phyloP scores from a whole-genome alignment of 2,329 filamentous ascomycete species.

The Amauroascus verrucosus region DNA sequence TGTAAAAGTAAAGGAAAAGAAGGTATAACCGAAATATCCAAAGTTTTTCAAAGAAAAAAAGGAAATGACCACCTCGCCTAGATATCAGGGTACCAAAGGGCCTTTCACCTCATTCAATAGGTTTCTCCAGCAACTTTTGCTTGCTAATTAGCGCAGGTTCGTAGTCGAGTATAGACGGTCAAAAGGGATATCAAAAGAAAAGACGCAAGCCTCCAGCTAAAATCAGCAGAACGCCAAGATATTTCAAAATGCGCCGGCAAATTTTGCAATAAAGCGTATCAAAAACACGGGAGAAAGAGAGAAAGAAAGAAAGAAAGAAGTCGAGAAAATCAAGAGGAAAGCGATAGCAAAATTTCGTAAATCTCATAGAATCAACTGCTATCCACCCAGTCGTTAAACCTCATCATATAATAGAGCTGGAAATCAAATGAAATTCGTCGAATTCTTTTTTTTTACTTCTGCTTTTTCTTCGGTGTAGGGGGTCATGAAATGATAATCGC shows the following conservation, averaged over 20 bases:
- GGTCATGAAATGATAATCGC: conserved; percentile 31
- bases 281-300: conserved; percentile 7
- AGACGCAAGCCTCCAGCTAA: background rate
- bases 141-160: background rate
- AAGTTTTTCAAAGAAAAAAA: background rate
- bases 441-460: background rate
- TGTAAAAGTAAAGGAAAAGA: background rate
- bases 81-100: too few species aligned
- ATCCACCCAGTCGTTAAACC: background rate
- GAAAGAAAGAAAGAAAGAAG: background rate
- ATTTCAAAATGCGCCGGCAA: background rate
- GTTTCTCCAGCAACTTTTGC: too few species aligned
- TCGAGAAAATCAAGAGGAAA: background rate
- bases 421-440: background rate
- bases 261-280: background rate
- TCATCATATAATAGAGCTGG: background rate
- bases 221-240: background rate
- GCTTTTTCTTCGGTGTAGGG: background rate
- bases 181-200: background rate
- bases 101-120: too few species aligned
- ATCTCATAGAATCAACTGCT: background rate
- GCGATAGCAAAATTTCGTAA: background rate
- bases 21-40: background rate
- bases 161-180: too few species aligned
- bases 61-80: too few species aligned